Evolutionary conservation across 164 flowering plant genomes (phyloP).

Genomic region (Umbellularia californica): DNA sequence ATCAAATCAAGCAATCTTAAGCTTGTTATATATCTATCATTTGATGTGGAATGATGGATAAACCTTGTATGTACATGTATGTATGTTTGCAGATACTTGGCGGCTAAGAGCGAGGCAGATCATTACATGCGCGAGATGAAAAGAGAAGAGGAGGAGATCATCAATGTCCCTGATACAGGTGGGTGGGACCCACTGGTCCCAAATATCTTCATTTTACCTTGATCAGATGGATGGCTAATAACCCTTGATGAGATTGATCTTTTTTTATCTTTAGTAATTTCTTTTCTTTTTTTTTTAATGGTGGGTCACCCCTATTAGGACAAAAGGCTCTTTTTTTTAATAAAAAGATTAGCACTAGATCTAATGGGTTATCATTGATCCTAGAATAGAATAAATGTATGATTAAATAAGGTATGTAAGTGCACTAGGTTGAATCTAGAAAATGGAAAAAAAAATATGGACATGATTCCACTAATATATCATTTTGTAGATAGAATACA

Average conservation of each 20-base stretch:
- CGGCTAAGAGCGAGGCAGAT: slow-evolving; percentile 94
- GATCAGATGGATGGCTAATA: too few relatives aligned
- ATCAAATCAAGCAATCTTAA: too few relatives aligned
- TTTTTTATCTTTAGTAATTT: too few relatives aligned
- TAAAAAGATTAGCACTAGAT: too few relatives aligned
- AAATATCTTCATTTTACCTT: not conserved
- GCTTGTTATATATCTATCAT: too few relatives aligned
- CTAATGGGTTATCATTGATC: not conserved
- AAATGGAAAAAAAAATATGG: not conserved
- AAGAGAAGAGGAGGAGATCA: slow-evolving; percentile 85
- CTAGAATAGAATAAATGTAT: not conserved
- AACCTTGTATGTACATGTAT: too few relatives aligned
- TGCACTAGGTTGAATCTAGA: not conserved
- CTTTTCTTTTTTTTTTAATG: too few relatives aligned
- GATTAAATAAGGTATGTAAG: not conserved
- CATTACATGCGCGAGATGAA: slow-evolving; percentile 73
- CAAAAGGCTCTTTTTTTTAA: too few relatives aligned
- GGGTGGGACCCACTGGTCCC: not conserved
- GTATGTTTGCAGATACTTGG: slow-evolving; percentile 53
- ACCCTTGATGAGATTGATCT: too few relatives aligned
- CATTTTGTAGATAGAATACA: not conserved
- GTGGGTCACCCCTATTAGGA: too few relatives aligned
- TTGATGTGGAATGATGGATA: too few relatives aligned
- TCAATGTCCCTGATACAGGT: slow-evolving; percentile 80
- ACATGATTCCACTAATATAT: not conserved